Conservation (phyloP, 2,329 filamentous ascomycete species). For the Monilinia fructigena region DNA sequence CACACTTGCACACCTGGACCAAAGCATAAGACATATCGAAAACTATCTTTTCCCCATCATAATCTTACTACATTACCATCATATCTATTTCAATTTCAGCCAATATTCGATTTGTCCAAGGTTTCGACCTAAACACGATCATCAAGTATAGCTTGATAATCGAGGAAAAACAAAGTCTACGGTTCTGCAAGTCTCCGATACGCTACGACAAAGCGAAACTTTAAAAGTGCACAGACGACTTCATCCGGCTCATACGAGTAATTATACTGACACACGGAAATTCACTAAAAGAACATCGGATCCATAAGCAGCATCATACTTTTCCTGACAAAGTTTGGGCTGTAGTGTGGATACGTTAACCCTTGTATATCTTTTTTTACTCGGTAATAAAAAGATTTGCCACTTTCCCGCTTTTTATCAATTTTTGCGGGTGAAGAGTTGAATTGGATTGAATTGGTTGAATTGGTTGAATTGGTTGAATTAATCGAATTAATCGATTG, state of each 20-base stretch:
- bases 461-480: background rate
- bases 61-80: background rate
- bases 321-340: too few relatives aligned
- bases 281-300: background rate
- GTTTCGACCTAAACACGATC: background rate
- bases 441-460: background rate
- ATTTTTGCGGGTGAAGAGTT: slow-evolving; percentile 9
- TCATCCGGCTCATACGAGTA: background rate
- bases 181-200: background rate
- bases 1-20: background rate
- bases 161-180: background rate
- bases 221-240: slow-evolving; percentile 14
- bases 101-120: background rate
- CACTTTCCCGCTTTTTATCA: slow-evolving; percentile 13
- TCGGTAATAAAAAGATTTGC: slow-evolving; percentile 15
- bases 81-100: background rate
- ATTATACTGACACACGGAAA: background rate
- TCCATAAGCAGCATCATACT: too few relatives aligned
- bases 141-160: background rate
- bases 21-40: background rate
- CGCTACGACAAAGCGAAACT: slow-evolving; percentile 15
- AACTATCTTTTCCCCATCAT: background rate
- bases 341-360: background rate
- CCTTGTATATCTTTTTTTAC: background rate
- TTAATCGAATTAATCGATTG: background rate